Percentiles rank a stretch among this genome's conserved stretches.
These are phyloP conservation scores for Salvia rosmarinus DNA, from an alignment of 257 asterid species.

Conservation along the genomic window DNA sequence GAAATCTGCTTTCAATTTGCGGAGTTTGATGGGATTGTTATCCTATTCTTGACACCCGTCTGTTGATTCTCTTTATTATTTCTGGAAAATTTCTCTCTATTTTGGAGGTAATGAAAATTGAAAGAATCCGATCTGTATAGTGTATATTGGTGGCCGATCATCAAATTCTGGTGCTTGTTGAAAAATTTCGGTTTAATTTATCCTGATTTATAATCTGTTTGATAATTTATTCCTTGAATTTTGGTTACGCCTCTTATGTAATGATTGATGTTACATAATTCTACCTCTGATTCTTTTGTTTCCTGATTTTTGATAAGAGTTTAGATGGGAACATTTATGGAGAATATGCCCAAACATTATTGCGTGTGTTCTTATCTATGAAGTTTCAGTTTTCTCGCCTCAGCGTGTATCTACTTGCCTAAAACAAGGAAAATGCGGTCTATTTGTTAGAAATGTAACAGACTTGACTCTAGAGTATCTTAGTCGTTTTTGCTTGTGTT, in stretches of 20 bases:
- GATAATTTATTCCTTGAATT: background rate
- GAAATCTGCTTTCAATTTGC: slow-evolving; percentile 31
- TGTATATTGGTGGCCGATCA: slow-evolving; percentile 1
- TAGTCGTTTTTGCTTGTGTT: background rate
- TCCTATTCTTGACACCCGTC: slow-evolving; percentile 45
- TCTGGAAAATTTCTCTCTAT: slow-evolving; percentile 35
- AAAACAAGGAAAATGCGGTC: background rate
- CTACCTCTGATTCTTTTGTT: background rate
- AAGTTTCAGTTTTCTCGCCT: background rate
- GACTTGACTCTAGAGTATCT: background rate
- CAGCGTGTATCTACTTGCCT: background rate
- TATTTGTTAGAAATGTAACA: background rate
- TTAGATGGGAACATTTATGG: background rate
- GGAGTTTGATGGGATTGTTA: slow-evolving; percentile 44
- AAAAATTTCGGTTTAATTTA: slow-evolving; percentile 6
- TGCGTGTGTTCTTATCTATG: background rate
- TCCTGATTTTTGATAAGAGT: background rate
- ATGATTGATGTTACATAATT: background rate
- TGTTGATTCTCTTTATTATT: background rate
- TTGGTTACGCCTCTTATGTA: background rate
- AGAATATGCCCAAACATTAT: background rate
- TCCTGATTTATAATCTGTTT: slow-evolving; percentile 2
- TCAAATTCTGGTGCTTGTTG: slow-evolving; percentile 21
- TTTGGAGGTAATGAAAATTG: slow-evolving; percentile 45
- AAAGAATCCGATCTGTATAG: slow-evolving; percentile 19